These are phyloP conservation scores for Phycomyces nitens DNA, from an alignment of 192 early-diverging fungal genomes.

Conservation along the genomic window DNA sequence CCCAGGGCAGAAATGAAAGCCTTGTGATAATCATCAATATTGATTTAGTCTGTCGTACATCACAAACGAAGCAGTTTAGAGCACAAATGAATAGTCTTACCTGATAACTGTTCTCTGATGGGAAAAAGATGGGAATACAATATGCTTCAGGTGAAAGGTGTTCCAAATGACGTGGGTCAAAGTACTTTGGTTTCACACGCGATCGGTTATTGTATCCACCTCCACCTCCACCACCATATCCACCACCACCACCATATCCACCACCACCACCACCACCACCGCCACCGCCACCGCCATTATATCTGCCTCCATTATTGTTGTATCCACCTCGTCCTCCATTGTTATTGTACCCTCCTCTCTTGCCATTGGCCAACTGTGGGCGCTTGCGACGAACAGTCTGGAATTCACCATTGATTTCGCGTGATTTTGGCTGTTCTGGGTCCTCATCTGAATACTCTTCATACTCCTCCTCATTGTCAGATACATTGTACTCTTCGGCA, in stretches of 20 bases:
- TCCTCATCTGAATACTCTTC: not conserved
- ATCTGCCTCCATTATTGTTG: not conserved
- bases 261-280: not conserved
- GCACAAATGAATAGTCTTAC: conserved; percentile 6
- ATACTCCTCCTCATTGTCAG: not conserved
- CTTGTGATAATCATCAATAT: conserved; percentile 4
- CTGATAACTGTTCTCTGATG: conserved; percentile 31
- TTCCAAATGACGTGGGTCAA: conserved; percentile 14
- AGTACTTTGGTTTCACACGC: not conserved
- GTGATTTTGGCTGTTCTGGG: conserved; percentile 4
- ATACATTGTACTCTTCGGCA: conserved; percentile 5
- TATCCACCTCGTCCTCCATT: conserved; percentile 5
- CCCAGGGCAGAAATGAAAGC: conserved; percentile 25
- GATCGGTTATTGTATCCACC: not conserved
- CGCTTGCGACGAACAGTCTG: conserved; percentile 1
- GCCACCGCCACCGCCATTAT: not conserved
- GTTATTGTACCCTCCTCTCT: conserved; percentile 6
- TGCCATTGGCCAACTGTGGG: not conserved
- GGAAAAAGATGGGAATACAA: conserved; percentile 35
- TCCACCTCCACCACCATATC: not conserved
- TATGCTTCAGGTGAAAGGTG: conserved; percentile 17
- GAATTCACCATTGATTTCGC: conserved; percentile 9
- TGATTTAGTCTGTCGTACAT: not conserved
- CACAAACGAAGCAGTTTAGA: not conserved
- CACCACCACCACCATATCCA: not conserved